A percentile compares a stretch with the other conserved stretches of the same genome.
phyloP scores from a whole-genome alignment of 495 filamentous ascomycete species.

The Podospora conica region DNA sequence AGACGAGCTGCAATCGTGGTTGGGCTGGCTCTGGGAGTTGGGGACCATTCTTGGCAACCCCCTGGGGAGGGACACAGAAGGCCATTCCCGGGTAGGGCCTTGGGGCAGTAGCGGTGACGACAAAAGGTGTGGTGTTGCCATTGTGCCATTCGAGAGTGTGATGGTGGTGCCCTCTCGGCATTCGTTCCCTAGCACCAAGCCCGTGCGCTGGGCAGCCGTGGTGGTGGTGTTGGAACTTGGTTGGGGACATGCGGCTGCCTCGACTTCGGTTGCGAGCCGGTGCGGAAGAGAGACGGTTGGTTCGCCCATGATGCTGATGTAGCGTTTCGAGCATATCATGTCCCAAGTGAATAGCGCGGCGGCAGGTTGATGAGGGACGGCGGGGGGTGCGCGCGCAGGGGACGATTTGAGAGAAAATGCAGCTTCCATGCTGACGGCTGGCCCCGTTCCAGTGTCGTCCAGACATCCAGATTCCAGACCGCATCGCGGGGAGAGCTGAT shows the following conservation, averaged over 20 bases:
- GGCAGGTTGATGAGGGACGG: background rate
- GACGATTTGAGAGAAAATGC: background rate
- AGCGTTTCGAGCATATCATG: background rate
- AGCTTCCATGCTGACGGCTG: background rate
- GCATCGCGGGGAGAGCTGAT: background rate
- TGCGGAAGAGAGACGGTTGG: background rate
- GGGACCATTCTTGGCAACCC: background rate
- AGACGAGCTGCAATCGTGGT: conserved; percentile 1
- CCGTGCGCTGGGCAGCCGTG: conserved; percentile 1
- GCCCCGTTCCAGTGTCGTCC: background rate
- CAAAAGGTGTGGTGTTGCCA: background rate
- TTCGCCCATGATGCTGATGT: background rate
- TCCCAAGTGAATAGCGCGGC: background rate
- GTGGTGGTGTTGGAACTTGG: conserved; percentile 4
- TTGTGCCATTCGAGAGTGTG: background rate
- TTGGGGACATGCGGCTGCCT: conserved; percentile 2
- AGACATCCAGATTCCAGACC: background rate
- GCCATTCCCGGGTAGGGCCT: conserved; percentile 11
- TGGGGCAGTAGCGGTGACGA: conserved; percentile 7
- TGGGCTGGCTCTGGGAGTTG: conserved; percentile 6
- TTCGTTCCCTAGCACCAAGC: background rate
- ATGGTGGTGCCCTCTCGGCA: conserved; percentile 4
- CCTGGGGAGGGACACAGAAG: background rate
- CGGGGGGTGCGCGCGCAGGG: conserved; percentile 2
- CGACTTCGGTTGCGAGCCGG: background rate